phyloP scores from a whole-genome alignment of 176 grass and related monocot species.

The Zoysia pacifica region DNA sequence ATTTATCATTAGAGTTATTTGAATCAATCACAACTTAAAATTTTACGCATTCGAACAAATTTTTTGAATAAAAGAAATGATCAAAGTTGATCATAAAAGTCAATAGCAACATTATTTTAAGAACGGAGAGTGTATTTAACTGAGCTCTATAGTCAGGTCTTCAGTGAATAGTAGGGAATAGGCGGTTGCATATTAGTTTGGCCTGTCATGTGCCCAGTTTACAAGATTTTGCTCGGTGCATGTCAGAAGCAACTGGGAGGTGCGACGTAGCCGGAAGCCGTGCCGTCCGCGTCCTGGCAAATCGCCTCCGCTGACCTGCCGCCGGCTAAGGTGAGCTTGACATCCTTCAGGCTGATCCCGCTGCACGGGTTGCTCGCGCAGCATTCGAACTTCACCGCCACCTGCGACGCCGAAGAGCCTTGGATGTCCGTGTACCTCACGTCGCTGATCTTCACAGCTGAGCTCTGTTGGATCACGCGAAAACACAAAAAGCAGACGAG shows the following conservation, averaged over 20 bases:
- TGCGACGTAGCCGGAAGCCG: constrained; percentile 44
- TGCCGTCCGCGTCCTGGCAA: constrained; percentile 56
- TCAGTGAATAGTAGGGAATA: no score
- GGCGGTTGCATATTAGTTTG: no score
- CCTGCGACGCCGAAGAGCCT: constrained; percentile 55
- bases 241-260: constrained; percentile 50
- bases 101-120: no score
- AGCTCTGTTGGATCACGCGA: constrained; percentile 29
- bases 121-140: background rate
- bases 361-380: constrained; percentile 71
- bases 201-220: background rate
- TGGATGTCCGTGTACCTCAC: constrained; percentile 56
- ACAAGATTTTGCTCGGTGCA: background rate
- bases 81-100: no score
- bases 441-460: constrained; percentile 62
- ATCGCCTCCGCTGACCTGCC: constrained; percentile 37
- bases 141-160: background rate
- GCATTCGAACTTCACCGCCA: constrained; percentile 65
- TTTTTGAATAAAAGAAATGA: no score
- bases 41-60: no score
- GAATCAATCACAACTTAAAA: no score
- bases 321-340: constrained; percentile 56
- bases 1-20: no score
- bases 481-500: no score
- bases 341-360: constrained; percentile 48